phyloP scores from a whole-genome alignment of 352 stramenopile species.

The Salisapilia sapeloensis region DNA sequence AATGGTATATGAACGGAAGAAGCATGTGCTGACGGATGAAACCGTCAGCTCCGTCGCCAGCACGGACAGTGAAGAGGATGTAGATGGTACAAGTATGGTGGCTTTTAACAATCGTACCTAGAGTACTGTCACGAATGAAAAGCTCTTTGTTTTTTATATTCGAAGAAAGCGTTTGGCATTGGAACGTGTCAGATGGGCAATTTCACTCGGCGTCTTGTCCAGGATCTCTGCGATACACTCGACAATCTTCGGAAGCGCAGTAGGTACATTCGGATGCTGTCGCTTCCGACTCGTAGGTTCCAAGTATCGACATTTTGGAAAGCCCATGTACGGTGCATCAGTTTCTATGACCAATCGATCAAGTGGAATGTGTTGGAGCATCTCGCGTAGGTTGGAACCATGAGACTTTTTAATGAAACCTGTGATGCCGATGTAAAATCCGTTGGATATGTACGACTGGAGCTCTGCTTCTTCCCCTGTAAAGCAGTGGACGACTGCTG shows the following conservation, averaged over 20 bases:
- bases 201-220: constrained; percentile 18
- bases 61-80: constrained; percentile 41
- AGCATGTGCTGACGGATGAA: constrained; percentile 10
- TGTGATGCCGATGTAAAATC: constrained; percentile 85
- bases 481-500: constrained; percentile 84
- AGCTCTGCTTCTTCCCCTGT: constrained; percentile 64
- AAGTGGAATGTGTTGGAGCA: constrained; percentile 42
- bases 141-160: no score
- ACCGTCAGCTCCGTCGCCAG: constrained; percentile 30
- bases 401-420: constrained; percentile 77
- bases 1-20: constrained; percentile 36
- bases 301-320: constrained; percentile 32
- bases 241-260: constrained; percentile 33
- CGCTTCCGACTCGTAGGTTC: constrained; percentile 23
- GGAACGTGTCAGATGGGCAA: constrained; percentile 33
- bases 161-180: constrained; percentile 63
- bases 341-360: constrained; percentile 83
- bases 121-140: no score
- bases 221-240: constrained; percentile 34
- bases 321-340: constrained; percentile 86
- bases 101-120: no score
- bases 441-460: constrained; percentile 42
- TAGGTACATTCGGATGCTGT: constrained; percentile 70
- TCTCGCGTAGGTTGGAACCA: constrained; percentile 24
- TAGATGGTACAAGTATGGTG: background rate